A percentile compares a stretch with the other conserved stretches of the same genome.
Evolutionary conservation across 805 yeast genomes (phyloP).

Genomic region (Babjeviella inositovora): DNA sequence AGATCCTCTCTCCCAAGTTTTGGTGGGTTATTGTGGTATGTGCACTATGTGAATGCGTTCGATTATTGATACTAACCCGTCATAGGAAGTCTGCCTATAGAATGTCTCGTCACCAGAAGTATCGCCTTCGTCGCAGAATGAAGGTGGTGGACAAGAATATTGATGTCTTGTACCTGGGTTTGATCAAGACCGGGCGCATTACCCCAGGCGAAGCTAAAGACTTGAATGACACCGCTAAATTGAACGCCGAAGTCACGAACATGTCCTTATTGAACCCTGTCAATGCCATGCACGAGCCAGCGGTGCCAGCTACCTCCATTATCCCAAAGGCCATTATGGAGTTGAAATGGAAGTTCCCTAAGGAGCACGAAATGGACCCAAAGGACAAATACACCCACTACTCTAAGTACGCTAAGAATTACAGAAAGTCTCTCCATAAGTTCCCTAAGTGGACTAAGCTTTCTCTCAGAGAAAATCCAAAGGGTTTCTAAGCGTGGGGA

Average conservation of each 20-base stretch:
- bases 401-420: slow-evolving; percentile 55
- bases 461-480: slow-evolving; percentile 69
- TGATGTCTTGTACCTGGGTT: slow-evolving; percentile 39
- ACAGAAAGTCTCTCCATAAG: slow-evolving; percentile 78
- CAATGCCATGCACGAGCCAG: slow-evolving; percentile 11
- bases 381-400: slow-evolving; percentile 81
- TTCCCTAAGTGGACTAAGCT: slow-evolving; percentile 88
- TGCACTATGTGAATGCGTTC: slow-evolving; percentile 1
- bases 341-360: slow-evolving; percentile 37
- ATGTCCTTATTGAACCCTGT: slow-evolving; percentile 7
- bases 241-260: slow-evolving; percentile 21
- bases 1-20: slow-evolving; percentile 34
- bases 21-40: slow-evolving; percentile 67
- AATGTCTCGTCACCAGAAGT: slow-evolving; percentile 67
- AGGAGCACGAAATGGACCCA: slow-evolving; percentile 66
- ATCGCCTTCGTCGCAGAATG: slow-evolving; percentile 73
- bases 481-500: slow-evolving; percentile 27
- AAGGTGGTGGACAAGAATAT: slow-evolving; percentile 69
- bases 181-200: slow-evolving; percentile 15
- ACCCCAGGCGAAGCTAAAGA: too few relatives aligned
- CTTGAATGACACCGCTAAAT: too few relatives aligned
- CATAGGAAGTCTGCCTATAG: slow-evolving; percentile 61
- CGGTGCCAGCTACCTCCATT: too few relatives aligned
- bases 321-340: slow-evolving; percentile 18
- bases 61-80: slow-evolving; percentile 1